Evolutionary conservation across 108 stramenopile species (phyloP).

Genomic region (Epithemia pelagica): DNA sequence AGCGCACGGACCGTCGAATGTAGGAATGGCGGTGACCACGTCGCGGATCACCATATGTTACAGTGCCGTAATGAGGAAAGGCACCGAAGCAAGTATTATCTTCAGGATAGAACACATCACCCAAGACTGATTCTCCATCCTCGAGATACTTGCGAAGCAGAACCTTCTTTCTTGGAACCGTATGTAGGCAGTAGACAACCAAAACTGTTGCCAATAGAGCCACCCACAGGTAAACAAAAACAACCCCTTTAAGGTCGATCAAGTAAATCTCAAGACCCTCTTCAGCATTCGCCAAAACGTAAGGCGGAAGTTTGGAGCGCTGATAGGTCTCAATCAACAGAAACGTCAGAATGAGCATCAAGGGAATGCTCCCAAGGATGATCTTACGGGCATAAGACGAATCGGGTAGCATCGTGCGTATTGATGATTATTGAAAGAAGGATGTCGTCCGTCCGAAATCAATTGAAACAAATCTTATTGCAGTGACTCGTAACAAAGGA

Average conservation of each 20-base stretch:
- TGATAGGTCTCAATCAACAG: not conserved
- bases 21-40: not conserved
- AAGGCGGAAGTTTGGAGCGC: not conserved
- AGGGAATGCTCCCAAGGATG: not conserved
- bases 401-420: not conserved
- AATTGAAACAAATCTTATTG: too few relatives aligned
- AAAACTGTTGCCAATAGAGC: not conserved
- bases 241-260: not conserved
- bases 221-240: not conserved
- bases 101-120: not conserved
- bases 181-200: not conserved
- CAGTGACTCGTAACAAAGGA: too few relatives aligned
- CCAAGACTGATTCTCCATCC: not conserved
- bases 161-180: not conserved
- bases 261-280: not conserved
- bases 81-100: not conserved
- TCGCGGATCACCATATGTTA: not conserved
- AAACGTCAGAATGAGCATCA: not conserved
- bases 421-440: not conserved
- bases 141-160: not conserved
- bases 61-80: not conserved
- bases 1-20: not conserved
- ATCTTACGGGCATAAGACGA: not conserved
- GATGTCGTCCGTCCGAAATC: too few relatives aligned
- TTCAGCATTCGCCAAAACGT: not conserved